phyloP scores from a whole-genome alignment of 1,139 yeast genomes.

The Debaryomyces singareniensis region DNA sequence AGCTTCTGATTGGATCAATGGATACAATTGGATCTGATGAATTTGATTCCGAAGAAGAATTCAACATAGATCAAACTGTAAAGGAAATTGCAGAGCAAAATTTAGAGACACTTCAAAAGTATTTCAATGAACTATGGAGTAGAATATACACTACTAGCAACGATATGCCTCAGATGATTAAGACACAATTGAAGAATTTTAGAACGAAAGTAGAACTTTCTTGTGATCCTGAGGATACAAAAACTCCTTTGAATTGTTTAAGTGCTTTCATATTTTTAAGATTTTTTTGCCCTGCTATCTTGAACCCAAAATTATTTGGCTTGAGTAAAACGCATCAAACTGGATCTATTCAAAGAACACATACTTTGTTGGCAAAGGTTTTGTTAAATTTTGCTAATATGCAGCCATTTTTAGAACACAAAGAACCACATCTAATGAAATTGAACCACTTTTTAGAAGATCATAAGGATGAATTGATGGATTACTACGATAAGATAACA shows the following conservation, averaged over 20 bases:
- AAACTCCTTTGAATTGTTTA: conserved; percentile 60
- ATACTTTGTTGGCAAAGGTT: conserved; percentile 79
- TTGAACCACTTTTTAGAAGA: conserved; percentile 63
- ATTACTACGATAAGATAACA: conserved; percentile 69
- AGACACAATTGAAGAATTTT: conserved; percentile 51
- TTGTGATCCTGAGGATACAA: conserved; percentile 52
- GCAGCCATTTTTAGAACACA: conserved; percentile 61
- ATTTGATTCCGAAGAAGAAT: conserved; percentile 28
- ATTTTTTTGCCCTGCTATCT: conserved; percentile 84
- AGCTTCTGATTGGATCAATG: conserved; percentile 15
- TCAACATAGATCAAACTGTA: conserved; percentile 16
- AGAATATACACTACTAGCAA: conserved; percentile 62
- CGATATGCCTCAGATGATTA: conserved; percentile 69
- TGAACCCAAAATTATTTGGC: conserved; percentile 81
- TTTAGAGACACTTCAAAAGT: conserved; percentile 44
- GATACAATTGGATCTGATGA: conserved; percentile 20
- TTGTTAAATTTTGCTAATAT: conserved; percentile 76
- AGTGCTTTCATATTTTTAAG: conserved; percentile 81
- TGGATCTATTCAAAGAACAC: conserved; percentile 65
- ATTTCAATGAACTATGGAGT: conserved; percentile 67
- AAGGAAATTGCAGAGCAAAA: conserved; percentile 39
- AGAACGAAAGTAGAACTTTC: conserved; percentile 56
- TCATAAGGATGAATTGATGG: conserved; percentile 52
- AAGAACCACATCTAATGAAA: conserved; percentile 72
- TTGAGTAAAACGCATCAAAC: conserved; percentile 66